Conservation (phyloP, 163 green algal species). For the Coccomyxa subellipsoidea region DNA sequence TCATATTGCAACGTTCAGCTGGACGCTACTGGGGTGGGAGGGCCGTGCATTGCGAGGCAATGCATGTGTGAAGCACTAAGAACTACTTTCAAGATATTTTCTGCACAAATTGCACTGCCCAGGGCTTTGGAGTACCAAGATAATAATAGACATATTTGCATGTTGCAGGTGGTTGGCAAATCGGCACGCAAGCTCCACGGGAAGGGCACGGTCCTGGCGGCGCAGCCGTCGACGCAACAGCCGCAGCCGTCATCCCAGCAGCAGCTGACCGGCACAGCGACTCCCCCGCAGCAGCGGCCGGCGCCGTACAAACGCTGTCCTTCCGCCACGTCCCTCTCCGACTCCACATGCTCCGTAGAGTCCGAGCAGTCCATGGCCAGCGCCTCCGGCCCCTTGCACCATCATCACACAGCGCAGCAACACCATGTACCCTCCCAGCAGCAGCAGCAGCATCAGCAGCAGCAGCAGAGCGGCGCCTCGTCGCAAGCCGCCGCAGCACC, state of each 20-base stretch:
- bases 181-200: background rate
- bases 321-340: background rate
- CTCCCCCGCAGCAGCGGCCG: background rate
- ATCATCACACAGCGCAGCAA: too few species aligned
- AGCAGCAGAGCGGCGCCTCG: background rate
- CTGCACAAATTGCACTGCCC: too few species aligned
- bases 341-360: background rate
- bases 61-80: too few species aligned
- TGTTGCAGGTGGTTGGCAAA: conserved; percentile 19
- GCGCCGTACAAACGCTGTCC: conserved; percentile 6
- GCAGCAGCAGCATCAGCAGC: background rate
- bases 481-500: background rate
- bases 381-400: background rate
- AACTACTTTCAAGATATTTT: too few species aligned
- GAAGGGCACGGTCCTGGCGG: background rate
- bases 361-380: background rate
- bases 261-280: background rate
- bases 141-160: background rate
- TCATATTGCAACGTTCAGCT: too few species aligned
- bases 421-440: too few species aligned
- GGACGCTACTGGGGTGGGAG: too few species aligned
- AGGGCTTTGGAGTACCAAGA: too few species aligned
- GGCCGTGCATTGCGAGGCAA: too few species aligned
- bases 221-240: background rate
- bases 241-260: background rate